phyloP scores from a whole-genome alignment of 2,329 filamentous ascomycete genomes.

The Lachnellula cervina region DNA sequence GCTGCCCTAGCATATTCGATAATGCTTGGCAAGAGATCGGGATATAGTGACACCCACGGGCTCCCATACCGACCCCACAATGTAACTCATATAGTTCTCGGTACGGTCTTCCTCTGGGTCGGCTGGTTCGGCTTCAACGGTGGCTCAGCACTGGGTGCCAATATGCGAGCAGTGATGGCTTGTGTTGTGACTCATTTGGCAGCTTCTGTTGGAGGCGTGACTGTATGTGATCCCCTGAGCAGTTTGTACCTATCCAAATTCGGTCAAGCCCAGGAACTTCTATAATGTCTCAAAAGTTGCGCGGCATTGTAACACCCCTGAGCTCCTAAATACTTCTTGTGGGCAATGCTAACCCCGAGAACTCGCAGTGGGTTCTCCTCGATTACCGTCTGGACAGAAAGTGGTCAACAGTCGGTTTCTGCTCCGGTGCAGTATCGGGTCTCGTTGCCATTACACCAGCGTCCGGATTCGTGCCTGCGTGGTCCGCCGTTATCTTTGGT shows the following conservation, averaged over 20 bases:
- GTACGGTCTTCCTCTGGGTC: conserved; percentile 91
- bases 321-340: too few relatives aligned
- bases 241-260: too few relatives aligned
- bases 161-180: conserved; percentile 81
- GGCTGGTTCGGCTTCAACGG: conserved; percentile 96
- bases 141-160: conserved; percentile 74
- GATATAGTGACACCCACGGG: conserved; percentile 74
- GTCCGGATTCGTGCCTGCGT: conserved; percentile 77
- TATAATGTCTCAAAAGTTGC: too few relatives aligned
- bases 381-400: conserved; percentile 87
- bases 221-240: conserved; percentile 28
- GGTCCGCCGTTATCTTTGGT: conserved; percentile 78
- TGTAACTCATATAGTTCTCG: conserved; percentile 86
- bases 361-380: conserved; percentile 65
- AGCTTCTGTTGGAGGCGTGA: conserved; percentile 78
- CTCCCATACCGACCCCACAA: conserved; percentile 92
- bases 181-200: conserved; percentile 81
- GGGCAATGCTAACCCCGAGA: too few relatives aligned
- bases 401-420: conserved; percentile 92
- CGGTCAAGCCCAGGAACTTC: too few relatives aligned
- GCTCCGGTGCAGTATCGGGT: conserved; percentile 82
- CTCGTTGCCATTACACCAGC: conserved; percentile 85
- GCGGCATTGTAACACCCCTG: too few relatives aligned
- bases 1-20: conserved; percentile 86
- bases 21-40: conserved; percentile 69